Base-by-base conservation (phyloP, 305 asterid species). In the Fraxinus dipetala region DNA sequence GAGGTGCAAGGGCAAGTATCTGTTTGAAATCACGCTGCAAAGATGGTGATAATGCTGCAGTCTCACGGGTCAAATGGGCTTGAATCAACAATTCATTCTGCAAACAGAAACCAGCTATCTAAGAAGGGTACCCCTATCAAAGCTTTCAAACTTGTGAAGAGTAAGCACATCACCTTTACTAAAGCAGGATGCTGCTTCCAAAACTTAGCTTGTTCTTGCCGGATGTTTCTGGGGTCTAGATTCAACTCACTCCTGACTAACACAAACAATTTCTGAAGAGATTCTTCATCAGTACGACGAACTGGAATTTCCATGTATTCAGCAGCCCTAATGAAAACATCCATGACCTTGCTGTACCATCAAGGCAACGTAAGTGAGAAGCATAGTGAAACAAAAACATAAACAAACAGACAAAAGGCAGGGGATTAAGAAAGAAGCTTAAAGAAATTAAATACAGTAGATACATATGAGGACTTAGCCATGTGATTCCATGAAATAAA, bases 231-330 rank as follows among this genome's bases (percentile, higher is more conserved):
- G 83, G 88, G 94, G 85, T 96, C 98, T 86, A 94, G 89, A 92
- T 96, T 96, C 82, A 96, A 90, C 91, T 96, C 99, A 85, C 99
- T 92, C 89, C 98, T 89, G 82, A 96, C 99, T 85, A 96, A 87
- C 72, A 96, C 89, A 86, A 96, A 96, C 75, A 96, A 82, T 84
- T 93, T 96, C 92, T 96, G 99, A 79, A 96, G 98, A 77, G 97
- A 95, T 86, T 96, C 99, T 83, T 91, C 97, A 72, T 96, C 99
- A 74, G 93, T 94, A 85, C 98, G 96, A 77, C 91, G 98, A 82
- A 96, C 99, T 78, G 98, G 99, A 84, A 91, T 92, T 84, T 96
- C 98, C 97, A 94, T 92, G 91, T 92, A 96, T 86, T 96, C 99
- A 45, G 99, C 96, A 85, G 99, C 99, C 87, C 91, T 91, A 65